These are phyloP conservation scores for Colletotrichum horii DNA, from an alignment of 2,329 filamentous ascomycete species.

Conservation along the genomic window DNA sequence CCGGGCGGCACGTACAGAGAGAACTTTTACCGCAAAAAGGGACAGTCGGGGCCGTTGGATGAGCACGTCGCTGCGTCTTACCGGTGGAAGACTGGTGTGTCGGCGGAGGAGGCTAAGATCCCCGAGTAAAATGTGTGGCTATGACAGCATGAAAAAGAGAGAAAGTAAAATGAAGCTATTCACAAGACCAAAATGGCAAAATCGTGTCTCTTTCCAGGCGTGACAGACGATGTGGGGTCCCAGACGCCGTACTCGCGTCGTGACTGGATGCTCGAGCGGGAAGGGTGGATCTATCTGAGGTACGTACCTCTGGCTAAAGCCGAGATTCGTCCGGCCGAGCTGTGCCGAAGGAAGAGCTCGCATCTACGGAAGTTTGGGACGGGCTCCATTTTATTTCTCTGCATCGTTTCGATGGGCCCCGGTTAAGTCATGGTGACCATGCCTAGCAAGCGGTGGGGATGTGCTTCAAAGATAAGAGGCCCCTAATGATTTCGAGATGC, in stretches of 20 bases:
- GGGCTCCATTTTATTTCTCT: neutral
- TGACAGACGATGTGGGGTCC: neutral
- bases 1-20: conserved; percentile 65
- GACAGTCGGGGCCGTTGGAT: conserved; percentile 52
- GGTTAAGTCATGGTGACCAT: neutral
- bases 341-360: conserved; percentile 16
- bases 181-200: neutral
- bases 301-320: neutral
- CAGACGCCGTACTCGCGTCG: accelerated
- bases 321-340: conserved; percentile 22
- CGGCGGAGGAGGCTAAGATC: conserved; percentile 32
- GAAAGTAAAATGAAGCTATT: conserved; percentile 4
- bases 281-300: neutral
- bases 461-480: neutral
- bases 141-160: neutral
- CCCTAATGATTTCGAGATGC: neutral
- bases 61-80: conserved; percentile 59
- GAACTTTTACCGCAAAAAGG: conserved; percentile 59
- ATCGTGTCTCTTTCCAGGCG: neutral
- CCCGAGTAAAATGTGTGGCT: conserved; percentile 2
- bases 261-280: neutral
- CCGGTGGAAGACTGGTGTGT: conserved; percentile 40
- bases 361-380: conserved; percentile 20
- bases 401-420: neutral
- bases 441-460: neutral